Evolutionary conservation across 1,284 basidiomycete genomes (phyloP), one percentile per base, ranked within the genome.

Genomic region (Marasmius tenuissimus): DNA sequence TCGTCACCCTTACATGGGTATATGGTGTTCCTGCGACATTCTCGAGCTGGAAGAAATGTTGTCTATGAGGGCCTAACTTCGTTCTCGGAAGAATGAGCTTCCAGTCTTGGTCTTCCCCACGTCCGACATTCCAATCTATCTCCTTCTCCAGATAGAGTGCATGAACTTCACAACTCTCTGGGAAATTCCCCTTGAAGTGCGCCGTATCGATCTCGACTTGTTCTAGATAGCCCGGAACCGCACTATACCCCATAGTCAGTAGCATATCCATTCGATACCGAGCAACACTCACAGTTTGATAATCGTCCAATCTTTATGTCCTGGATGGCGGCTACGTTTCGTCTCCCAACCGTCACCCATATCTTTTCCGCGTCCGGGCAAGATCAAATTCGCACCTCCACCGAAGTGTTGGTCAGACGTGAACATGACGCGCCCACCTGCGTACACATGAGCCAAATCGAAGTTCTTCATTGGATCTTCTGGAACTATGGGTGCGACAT

Each of bases 271-370:
- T 55, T 53, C 57, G 35, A 35, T 45, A 59, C 37, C 51, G 6
- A 42, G 55, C 52, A 59, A 40, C 39, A 78, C 90, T 75, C 71
- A 95, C 91, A 99, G 81, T 77, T 89, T 91, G 66, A 97, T 89
- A 61, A 98, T 85, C 3, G 87, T 91, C 93, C 94, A 98, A 70
- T 99, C 96, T 61, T 88, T 92, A 70, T 97, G 90, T 55, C 88
- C 89, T 59, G 85, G 81, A 49, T 81, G 79, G 57, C 97, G 83
- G 68, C 91, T 96, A 60, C 97, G 86, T 72, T 93, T 94, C 1
- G 97, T 98, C 77, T 99, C 97, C 97, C 97, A 99, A 6, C 97
- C 97, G 72, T 98, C 96, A 16, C 95, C 90, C 96, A 99, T 99
- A 71, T 97, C 92, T 70, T 89, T 89, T 51, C 85, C 83, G 73